Conservation (phyloP, 352 stramenopile genomes). For the Aphanomyces stellatus region DNA sequence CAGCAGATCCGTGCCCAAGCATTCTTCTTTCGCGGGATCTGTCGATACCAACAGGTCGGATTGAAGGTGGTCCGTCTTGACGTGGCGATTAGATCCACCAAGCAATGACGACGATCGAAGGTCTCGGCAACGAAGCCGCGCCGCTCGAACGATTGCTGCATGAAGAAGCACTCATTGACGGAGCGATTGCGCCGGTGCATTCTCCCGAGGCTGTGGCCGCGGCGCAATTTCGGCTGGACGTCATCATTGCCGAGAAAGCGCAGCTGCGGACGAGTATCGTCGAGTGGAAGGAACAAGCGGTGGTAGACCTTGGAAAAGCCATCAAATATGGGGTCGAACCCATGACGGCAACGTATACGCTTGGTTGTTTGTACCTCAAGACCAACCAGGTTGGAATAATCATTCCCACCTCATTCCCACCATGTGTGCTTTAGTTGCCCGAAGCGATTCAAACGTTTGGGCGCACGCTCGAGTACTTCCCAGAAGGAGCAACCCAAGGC, state of each 20-base stretch:
- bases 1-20: background rate
- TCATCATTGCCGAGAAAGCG: background rate
- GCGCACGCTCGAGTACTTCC: background rate
- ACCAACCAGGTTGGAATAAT: background rate
- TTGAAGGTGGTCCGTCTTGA: background rate
- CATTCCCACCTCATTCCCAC: background rate
- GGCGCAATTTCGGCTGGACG: background rate
- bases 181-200: background rate
- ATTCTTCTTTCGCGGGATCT: conserved; percentile 15
- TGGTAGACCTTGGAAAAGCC: background rate
- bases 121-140: background rate
- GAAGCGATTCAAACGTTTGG: background rate
- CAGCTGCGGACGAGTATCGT: background rate
- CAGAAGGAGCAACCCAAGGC: background rate
- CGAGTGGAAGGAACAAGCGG: conserved; percentile 2
- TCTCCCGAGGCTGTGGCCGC: background rate
- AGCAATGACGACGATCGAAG: background rate
- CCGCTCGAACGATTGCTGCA: background rate
- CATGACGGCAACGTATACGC: background rate
- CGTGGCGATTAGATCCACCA: background rate
- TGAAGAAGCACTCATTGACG: background rate
- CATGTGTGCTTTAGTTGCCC: background rate
- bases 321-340: conserved; percentile 2
- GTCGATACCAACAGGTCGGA: conserved; percentile 14
- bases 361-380: conserved; percentile 5